phyloP scores from a whole-genome alignment of 208 protist genomes.

The Trypanosoma platydactyli region DNA sequence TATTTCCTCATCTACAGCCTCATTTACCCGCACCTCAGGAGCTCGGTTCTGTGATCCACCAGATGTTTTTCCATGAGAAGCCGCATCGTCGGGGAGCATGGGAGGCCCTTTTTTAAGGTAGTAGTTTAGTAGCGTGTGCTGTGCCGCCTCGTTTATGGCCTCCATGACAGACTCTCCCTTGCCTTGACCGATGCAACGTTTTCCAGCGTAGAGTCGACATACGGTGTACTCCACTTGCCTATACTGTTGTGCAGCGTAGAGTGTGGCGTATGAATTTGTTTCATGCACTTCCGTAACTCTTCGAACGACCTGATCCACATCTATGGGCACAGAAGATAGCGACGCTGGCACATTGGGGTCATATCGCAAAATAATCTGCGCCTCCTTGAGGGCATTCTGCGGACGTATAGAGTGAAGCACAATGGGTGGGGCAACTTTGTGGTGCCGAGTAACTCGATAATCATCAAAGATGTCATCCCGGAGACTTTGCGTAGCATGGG shows the following conservation, averaged over 20 bases:
- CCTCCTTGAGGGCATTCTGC: slow-evolving; percentile 82
- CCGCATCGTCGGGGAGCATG: background rate
- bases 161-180: slow-evolving; percentile 87
- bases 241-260: slow-evolving; percentile 75
- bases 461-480: slow-evolving; percentile 63
- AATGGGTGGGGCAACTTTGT: slow-evolving; percentile 55
- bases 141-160: slow-evolving; percentile 76
- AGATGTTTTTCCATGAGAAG: background rate
- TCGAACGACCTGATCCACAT: slow-evolving; percentile 85
- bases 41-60: background rate
- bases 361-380: slow-evolving; percentile 86
- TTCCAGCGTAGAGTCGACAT: slow-evolving; percentile 70
- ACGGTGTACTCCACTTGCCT: slow-evolving; percentile 83
- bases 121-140: slow-evolving; percentile 80
- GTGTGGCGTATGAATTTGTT: slow-evolving; percentile 81
- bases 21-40: slow-evolving; percentile 18
- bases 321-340: slow-evolving; percentile 58
- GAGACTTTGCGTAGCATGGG: slow-evolving; percentile 69
- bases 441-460: slow-evolving; percentile 43
- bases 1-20: slow-evolving; percentile 25
- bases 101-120: slow-evolving; percentile 39
- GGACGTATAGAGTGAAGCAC: slow-evolving; percentile 62
- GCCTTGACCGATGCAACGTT: slow-evolving; percentile 76
- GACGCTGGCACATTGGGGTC: slow-evolving; percentile 48
- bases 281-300: slow-evolving; percentile 80